Evolutionary conservation across 176 grass and related monocot genomes (phyloP).

Genomic region (barley (Hordeum vulgare)): MorexV3_pseudomolecules_assembly NC_058522.1:207024913-207025412

Average conservation of each 20-base stretch:
- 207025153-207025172: background rate
- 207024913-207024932: slow-evolving; percentile 24
- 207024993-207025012: slow-evolving; percentile 2
- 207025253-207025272: background rate
- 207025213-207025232: background rate
- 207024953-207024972: background rate
- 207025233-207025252: slow-evolving; percentile 1
- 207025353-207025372: background rate
- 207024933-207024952: slow-evolving; percentile 31
- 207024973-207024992: background rate
- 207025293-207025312: background rate
- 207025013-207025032: background rate
- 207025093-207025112: slow-evolving; percentile 27
- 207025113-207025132: background rate
- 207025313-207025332: background rate
- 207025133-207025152: background rate
- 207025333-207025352: background rate
- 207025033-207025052: slow-evolving; percentile 10
- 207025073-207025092: slow-evolving; percentile 24
- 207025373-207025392: slow-evolving; percentile 7
- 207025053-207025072: slow-evolving; percentile 26
- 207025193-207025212: background rate
- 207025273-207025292: background rate
- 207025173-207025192: background rate
- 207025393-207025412: background rate